Evolutionary conservation across 306 rosid species (phyloP).

Genomic region (Sindora glabra): DNA sequence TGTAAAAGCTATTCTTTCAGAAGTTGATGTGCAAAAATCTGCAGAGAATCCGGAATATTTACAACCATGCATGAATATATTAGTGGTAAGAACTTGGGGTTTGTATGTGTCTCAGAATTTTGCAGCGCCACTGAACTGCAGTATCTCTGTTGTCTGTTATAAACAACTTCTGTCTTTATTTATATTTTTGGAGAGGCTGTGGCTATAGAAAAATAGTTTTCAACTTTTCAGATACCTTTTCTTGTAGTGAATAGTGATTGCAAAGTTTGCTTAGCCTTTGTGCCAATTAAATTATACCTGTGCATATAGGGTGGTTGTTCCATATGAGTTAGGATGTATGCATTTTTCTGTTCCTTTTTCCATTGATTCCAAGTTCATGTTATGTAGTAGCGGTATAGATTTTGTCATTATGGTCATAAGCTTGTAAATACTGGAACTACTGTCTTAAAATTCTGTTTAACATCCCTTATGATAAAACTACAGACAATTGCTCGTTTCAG

Average conservation of each 20-base stretch:
- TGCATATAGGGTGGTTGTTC: not conserved
- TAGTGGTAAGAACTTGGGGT: constrained; percentile 62
- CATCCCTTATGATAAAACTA: constrained; percentile 16
- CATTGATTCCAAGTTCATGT: not conserved
- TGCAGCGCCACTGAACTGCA: too few relatives aligned
- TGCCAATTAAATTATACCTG: not conserved
- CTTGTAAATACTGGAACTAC: not conserved
- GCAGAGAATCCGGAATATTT: constrained; percentile 35
- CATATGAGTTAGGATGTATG: not conserved
- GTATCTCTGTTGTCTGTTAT: not conserved
- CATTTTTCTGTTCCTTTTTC: not conserved
- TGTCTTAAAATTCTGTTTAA: not conserved
- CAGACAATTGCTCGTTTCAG: constrained; percentile 92
- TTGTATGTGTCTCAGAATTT: constrained; percentile 14
- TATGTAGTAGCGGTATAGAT: not conserved
- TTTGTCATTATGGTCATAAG: constrained; percentile 1
- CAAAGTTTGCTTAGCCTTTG: too few relatives aligned
- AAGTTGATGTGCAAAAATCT: constrained; percentile 48
- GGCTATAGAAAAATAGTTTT: not conserved
- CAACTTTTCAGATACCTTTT: not conserved
- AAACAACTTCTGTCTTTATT: not conserved
- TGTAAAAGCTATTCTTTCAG: constrained; percentile 66
- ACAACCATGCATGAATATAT: constrained; percentile 62
- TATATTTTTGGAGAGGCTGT: not conserved
- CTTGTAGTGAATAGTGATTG: too few relatives aligned